Conservation (phyloP, 2,329 filamentous ascomycete genomes). For the Beauveria sp. region DNA sequence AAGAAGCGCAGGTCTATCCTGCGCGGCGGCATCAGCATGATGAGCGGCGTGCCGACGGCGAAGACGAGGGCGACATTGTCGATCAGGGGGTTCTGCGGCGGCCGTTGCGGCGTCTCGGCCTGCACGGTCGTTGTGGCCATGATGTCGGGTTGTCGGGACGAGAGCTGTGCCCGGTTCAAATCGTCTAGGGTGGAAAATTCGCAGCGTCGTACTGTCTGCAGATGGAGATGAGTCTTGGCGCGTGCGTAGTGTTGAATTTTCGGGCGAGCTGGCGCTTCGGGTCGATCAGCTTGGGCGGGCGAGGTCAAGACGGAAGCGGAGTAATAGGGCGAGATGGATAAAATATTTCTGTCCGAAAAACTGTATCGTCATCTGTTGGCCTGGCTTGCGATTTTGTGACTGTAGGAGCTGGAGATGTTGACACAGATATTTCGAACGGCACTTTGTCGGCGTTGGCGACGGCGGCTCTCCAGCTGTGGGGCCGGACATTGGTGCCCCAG, state of each 20-base stretch:
- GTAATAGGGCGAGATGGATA: background rate
- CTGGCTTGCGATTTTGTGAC: background rate
- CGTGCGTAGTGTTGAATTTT: background rate
- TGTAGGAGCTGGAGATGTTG: background rate
- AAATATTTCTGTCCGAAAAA: background rate
- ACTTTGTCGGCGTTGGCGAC: too few species aligned
- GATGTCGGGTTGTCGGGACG: background rate
- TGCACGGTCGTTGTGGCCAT: slow-evolving; percentile 6
- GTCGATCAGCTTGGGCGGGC: background rate
- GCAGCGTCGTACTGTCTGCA: background rate
- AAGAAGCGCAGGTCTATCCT: slow-evolving; percentile 43
- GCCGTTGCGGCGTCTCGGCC: slow-evolving; percentile 15
- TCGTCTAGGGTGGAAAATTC: background rate
- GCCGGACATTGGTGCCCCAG: background rate
- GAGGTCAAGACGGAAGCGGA: background rate
- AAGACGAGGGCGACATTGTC: slow-evolving; percentile 42
- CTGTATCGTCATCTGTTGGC: background rate
- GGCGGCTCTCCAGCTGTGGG: background rate
- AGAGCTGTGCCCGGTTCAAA: background rate
- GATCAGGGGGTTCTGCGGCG: slow-evolving; percentile 29
- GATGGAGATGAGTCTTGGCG: background rate
- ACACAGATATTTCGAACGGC: too few species aligned
- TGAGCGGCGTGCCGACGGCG: slow-evolving; percentile 39
- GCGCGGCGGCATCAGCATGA: slow-evolving; percentile 44
- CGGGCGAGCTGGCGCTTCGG: background rate